phyloP scores from a whole-genome alignment of 805 yeast species.

The Metschnikowia vanudenii region DNA sequence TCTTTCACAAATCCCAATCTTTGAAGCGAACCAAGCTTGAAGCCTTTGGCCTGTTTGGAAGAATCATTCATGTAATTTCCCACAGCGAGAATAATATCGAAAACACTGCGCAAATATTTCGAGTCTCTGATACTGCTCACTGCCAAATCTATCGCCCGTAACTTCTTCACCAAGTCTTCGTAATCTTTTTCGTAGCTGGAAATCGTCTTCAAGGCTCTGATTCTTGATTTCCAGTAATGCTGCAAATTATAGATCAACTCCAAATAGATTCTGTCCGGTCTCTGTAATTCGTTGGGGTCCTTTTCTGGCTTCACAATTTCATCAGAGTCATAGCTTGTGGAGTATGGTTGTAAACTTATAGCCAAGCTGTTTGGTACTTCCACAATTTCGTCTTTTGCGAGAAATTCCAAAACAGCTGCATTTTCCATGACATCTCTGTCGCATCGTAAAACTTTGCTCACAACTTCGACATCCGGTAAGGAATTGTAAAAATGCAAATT shows the following conservation, averaged over 20 bases:
- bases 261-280: slow-evolving; percentile 83
- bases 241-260: slow-evolving; percentile 81
- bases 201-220: slow-evolving; percentile 72
- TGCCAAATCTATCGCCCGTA: slow-evolving; percentile 62
- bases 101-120: slow-evolving; percentile 51
- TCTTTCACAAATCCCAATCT: slow-evolving; percentile 72
- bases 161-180: slow-evolving; percentile 62
- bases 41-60: slow-evolving; percentile 67
- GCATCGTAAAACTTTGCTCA: slow-evolving; percentile 72
- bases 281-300: slow-evolving; percentile 71
- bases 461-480: slow-evolving; percentile 61
- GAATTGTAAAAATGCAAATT: slow-evolving; percentile 77
- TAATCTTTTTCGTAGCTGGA: slow-evolving; percentile 78
- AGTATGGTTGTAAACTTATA: slow-evolving; percentile 76
- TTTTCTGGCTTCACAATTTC: slow-evolving; percentile 47
- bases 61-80: slow-evolving; percentile 81
- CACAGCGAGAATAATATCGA: slow-evolving; percentile 65
- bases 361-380: slow-evolving; percentile 72
- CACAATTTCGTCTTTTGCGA: slow-evolving; percentile 69
- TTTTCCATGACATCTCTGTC: slow-evolving; percentile 68
- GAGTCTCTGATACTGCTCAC: slow-evolving; percentile 54
- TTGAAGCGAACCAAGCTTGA: slow-evolving; percentile 65
- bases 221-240: slow-evolving; percentile 89
- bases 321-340: slow-evolving; percentile 58
- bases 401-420: slow-evolving; percentile 77